phyloP scores from a whole-genome alignment of 495 filamentous ascomycete species.

The Echria macrotheca region DNA sequence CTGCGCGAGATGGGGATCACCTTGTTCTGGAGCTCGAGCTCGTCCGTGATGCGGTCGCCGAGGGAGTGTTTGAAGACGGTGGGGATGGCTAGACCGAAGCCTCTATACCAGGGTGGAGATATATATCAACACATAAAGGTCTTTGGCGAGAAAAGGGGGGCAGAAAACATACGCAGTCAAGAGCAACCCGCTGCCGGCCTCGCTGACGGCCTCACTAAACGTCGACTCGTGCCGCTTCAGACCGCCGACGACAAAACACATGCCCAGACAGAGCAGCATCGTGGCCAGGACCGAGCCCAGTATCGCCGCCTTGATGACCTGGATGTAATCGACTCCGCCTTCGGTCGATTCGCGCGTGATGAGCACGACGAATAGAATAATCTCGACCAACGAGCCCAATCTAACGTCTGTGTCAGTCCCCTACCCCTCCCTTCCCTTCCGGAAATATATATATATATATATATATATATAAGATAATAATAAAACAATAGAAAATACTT shows the following conservation, averaged over 20 bases:
- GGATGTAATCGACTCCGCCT: conserved; percentile 40
- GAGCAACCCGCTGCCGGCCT: conserved; percentile 74
- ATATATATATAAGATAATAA: too few relatives aligned
- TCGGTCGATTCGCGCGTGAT: conserved; percentile 27
- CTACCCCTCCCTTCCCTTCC: too few relatives aligned
- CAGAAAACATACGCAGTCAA: conserved; percentile 58
- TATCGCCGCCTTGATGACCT: conserved; percentile 59
- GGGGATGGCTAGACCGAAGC: conserved; percentile 76
- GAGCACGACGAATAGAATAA: conserved; percentile 77
- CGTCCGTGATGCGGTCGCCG: conserved; percentile 22
- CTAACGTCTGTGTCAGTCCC: conserved; percentile 8
- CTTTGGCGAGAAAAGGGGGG: conserved; percentile 1
- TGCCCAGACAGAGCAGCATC: conserved; percentile 35
- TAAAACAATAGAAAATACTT: conserved; percentile 12
- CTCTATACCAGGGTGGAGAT: conserved; percentile 40
- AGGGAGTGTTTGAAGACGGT: conserved; percentile 69
- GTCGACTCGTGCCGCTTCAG: conserved; percentile 56
- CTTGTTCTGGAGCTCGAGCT: conserved; percentile 38
- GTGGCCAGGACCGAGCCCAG: conserved; percentile 34
- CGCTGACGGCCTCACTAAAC: conserved; percentile 72
- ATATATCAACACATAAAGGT: conserved; percentile 6
- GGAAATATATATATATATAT: too few relatives aligned
- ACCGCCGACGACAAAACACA: conserved; percentile 68
- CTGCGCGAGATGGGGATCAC: conserved; percentile 67
- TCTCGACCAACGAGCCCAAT: conserved; percentile 71